Evolutionary conservation across 495 filamentous ascomycete genomes (phyloP).

Genomic region (Xylaria bambusicola): DNA sequence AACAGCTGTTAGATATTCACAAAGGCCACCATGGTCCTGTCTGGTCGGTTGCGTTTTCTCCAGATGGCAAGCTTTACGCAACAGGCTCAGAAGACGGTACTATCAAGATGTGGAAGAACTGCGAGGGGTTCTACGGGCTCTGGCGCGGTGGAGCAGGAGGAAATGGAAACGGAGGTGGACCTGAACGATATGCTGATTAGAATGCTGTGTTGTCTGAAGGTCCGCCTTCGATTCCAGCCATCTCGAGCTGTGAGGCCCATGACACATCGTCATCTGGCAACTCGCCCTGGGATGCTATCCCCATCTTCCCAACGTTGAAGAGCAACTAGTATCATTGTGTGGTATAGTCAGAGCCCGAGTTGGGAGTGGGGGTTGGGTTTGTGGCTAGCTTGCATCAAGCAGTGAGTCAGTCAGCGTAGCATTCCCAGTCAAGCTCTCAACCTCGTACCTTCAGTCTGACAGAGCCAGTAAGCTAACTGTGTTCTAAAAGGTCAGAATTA

Average conservation of each 20-base stretch:
- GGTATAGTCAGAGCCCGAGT: background rate
- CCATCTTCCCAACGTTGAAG: background rate
- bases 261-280: slow-evolving; percentile 8
- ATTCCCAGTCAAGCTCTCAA: background rate
- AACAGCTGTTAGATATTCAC: slow-evolving; percentile 64
- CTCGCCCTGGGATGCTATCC: slow-evolving; percentile 9
- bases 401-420: slow-evolving; percentile 9
- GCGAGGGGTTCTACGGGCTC: slow-evolving; percentile 56
- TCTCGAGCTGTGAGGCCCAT: slow-evolving; percentile 2
- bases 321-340: slow-evolving; percentile 2
- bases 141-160: slow-evolving; percentile 43
- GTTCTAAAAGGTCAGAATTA: background rate
- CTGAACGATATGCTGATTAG: slow-evolving; percentile 32
- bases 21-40: slow-evolving; percentile 98
- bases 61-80: slow-evolving; percentile 92
- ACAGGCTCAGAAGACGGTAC: slow-evolving; percentile 97
- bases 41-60: slow-evolving; percentile 92
- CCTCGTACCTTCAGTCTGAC: background rate
- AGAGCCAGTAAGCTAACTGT: background rate
- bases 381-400: slow-evolving; percentile 1
- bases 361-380: background rate
- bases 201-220: slow-evolving; percentile 8
- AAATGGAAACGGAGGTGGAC: slow-evolving; percentile 13
- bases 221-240: slow-evolving; percentile 15
- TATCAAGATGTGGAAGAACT: slow-evolving; percentile 81